Evolutionary conservation across 2,329 filamentous ascomycete genomes (phyloP).

Genomic region (Colletotrichum tamarilloi): DNA sequence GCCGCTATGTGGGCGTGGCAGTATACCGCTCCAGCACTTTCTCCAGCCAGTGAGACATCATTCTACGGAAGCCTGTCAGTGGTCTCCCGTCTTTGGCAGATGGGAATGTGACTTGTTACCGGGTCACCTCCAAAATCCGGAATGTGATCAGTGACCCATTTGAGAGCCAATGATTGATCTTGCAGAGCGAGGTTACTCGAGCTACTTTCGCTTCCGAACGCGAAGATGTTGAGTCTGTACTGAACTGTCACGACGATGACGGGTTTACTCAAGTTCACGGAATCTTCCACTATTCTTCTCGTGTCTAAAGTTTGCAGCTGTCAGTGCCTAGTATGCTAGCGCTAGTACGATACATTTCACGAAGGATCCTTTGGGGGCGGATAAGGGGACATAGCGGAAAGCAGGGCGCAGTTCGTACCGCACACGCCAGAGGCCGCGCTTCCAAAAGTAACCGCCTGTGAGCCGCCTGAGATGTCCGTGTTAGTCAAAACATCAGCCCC

Average conservation of each 20-base stretch:
- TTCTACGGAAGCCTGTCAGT: conserved; percentile 37
- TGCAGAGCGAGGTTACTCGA: conserved; percentile 48
- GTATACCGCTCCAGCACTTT: conserved; percentile 59
- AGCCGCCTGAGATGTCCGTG: conserved; percentile 45
- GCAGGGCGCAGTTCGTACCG: conserved; percentile 42
- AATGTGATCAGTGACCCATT: conserved; percentile 43
- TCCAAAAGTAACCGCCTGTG: conserved; percentile 56
- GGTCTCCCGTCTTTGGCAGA: too few relatives aligned
- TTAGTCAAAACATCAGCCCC: neutral
- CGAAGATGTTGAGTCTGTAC: conserved; percentile 46
- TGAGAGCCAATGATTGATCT: conserved; percentile 47
- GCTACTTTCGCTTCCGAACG: conserved; percentile 53
- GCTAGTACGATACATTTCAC: neutral
- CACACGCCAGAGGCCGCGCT: conserved; percentile 53
- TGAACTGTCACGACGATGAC: conserved; percentile 38
- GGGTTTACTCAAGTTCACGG: conserved; percentile 40
- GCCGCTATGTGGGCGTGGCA: conserved; percentile 53
- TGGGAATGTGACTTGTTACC: conserved; percentile 12
- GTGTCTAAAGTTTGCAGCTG: conserved; percentile 41
- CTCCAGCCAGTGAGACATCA: conserved; percentile 53
- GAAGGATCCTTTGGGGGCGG: neutral
- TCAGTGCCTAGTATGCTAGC: neutral
- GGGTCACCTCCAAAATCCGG: conserved; percentile 43
- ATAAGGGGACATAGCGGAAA: neutral
- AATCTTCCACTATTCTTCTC: conserved; percentile 48